Evolutionary conservation across 2,329 filamentous ascomycete species (phyloP), one percentile per base, ranked within the genome.

Genomic region (Rutstroemia sp.): DNA sequence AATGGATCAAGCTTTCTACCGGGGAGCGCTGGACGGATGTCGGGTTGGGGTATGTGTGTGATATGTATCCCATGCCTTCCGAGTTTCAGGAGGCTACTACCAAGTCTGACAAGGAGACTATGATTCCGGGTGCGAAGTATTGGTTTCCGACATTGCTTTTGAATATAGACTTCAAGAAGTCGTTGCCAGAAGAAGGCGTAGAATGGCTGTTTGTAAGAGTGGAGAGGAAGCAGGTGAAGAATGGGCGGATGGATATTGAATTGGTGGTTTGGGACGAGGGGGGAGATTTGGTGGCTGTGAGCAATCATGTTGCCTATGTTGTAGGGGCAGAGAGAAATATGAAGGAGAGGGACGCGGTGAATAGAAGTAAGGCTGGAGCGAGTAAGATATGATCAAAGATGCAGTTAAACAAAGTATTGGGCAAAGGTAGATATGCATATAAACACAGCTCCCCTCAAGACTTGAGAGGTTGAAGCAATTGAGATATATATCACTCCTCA

Each of bases 161-260:
- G 67, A 90, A 88, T 67, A 65, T 95, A 21, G 89, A 95, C 60
- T 74, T 91, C 41, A 94, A 92, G 74, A 88, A 86, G 68, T 70
- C 77, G 6, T 69, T 95, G 46, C 87, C 88, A 0, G 71, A 73
- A 4, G 79, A 81, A 44, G 88, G 89, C 0, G 81, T 82, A 1
- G 83, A 89, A 68, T 94, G 87, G 84, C 67, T 95, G 53, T 85
- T 85, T 64, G 75, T 84, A 42, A 77, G 87, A 34, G 76, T 85
- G 12, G 76, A 79, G 54, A 77, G 83, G 4, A 91, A 89, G 71
- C 74, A 77, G 69, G 80, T 92, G 44, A 78, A 77, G 62, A 84
- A 90, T 61, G 89, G 89, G 1, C 75, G 86, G 58, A 85, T 88
- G 67, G 90, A 95, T 73, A 66, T 91, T 47, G 87, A 92, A 61